Percentiles rank a stretch among this genome's conserved stretches.
These are phyloP conservation scores for Singerocomus inundabilis DNA, from an alignment of 1,284 basidiomycete genomes.

Conservation along the genomic window DNA sequence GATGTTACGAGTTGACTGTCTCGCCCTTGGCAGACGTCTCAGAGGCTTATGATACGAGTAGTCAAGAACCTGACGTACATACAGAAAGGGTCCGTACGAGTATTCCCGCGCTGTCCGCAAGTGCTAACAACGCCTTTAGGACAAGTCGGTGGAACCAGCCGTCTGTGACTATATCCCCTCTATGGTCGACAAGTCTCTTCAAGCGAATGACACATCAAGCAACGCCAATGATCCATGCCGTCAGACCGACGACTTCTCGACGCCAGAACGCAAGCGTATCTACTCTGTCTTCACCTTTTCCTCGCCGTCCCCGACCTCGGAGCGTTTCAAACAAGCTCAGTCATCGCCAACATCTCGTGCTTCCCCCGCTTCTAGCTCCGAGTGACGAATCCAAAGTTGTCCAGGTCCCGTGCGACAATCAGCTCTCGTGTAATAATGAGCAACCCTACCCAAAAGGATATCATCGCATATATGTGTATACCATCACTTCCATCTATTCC, in stretches of 20 bases:
- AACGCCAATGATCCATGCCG: slow-evolving; percentile 27
- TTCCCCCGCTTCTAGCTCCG: slow-evolving; percentile 6
- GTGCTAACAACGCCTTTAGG: slow-evolving; percentile 36
- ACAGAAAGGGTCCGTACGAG: slow-evolving; percentile 24
- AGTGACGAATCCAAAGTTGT: slow-evolving; percentile 12
- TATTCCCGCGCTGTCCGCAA: slow-evolving; percentile 2
- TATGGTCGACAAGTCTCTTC: slow-evolving; percentile 17
- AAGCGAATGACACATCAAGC: slow-evolving; percentile 6
- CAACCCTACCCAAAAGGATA: slow-evolving; percentile 26
- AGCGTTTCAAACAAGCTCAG: slow-evolving; percentile 44
- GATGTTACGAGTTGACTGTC: slow-evolving; percentile 64
- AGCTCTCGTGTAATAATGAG: slow-evolving; percentile 9
- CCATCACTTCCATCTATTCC: slow-evolving; percentile 34
- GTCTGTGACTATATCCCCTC: slow-evolving; percentile 51
- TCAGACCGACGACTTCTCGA: slow-evolving; percentile 47
- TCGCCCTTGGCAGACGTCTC: slow-evolving; percentile 63
- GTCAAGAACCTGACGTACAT: slow-evolving; percentile 36
- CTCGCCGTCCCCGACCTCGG: slow-evolving; percentile 59
- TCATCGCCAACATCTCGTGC: slow-evolving; percentile 17
- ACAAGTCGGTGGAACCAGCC: slow-evolving; percentile 49
- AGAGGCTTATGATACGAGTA: slow-evolving; percentile 45
- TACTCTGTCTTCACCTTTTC: slow-evolving; percentile 76
- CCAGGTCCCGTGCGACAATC: not conserved
- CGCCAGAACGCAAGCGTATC: slow-evolving; percentile 66
- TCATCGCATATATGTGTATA: slow-evolving; percentile 36